These are phyloP conservation scores for Actinomortierella wolfii DNA, from an alignment of 371 early-diverging fungal genomes.

Conservation along the genomic window DNA sequence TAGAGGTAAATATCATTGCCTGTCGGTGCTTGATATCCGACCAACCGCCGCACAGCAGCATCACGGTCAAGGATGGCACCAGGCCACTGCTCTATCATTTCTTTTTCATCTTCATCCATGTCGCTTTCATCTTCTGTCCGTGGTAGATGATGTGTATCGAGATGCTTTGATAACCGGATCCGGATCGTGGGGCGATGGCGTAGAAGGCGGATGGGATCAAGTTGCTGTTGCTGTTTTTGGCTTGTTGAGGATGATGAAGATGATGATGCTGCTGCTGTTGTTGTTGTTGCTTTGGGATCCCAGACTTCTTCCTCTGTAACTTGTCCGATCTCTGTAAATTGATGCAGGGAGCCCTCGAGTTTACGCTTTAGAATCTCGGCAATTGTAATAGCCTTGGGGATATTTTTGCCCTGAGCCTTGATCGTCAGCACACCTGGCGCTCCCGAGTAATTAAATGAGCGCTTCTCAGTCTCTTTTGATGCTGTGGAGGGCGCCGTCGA, in stretches of 20 bases:
- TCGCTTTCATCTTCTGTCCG: conserved; percentile 13
- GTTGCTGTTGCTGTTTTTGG: conserved; percentile 13
- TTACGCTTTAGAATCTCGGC: conserved; percentile 69
- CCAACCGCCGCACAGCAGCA: conserved; percentile 32
- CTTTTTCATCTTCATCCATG: not conserved
- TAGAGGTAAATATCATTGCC: conserved; percentile 42
- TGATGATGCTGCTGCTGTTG: conserved; percentile 5
- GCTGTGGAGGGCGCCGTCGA: not conserved
- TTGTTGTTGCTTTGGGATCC: conserved; percentile 49
- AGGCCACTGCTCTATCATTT: conserved; percentile 31
- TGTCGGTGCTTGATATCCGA: conserved; percentile 41
- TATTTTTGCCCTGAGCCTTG: conserved; percentile 52
- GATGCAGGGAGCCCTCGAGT: conserved; percentile 60
- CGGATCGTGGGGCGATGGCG: conserved; percentile 44
- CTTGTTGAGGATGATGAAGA: conserved; percentile 14
- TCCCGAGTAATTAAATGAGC: not conserved
- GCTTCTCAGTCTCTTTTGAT: not conserved
- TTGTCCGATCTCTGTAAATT: conserved; percentile 65
- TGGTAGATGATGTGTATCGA: conserved; percentile 6
- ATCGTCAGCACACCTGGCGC: conserved; percentile 32
- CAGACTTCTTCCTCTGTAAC: conserved; percentile 56
- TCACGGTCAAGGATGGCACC: conserved; percentile 39
- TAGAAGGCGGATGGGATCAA: conserved; percentile 25
- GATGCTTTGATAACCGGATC: conserved; percentile 29
- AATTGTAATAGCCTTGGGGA: conserved; percentile 69